Percentiles rank a stretch among this genome's conserved stretches.
These are phyloP conservation scores for Umbelopsis sp. DNA, from an alignment of 192 early-diverging fungal species.

Conservation along the genomic window DNA sequence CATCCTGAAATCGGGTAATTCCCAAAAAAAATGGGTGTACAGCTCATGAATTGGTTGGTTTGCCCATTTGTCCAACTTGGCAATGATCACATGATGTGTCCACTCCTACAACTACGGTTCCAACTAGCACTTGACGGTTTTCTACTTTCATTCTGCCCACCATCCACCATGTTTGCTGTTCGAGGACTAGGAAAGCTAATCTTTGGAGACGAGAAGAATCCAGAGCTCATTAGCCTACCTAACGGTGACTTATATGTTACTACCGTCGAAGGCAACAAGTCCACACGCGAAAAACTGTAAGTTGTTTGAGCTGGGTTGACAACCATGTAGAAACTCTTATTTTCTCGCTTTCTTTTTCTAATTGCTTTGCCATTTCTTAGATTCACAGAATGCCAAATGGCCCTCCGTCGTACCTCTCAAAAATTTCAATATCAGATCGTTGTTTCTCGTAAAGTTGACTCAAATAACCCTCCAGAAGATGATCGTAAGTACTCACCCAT, in stretches of 20 bases:
- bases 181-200: slow-evolving; percentile 57
- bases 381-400: slow-evolving; percentile 67
- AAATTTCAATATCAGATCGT: slow-evolving; percentile 77
- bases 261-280: slow-evolving; percentile 36
- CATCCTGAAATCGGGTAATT: no score
- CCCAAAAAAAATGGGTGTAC: no score
- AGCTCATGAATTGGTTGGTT: no score
- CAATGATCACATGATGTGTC: background rate
- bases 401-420: slow-evolving; percentile 66
- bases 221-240: slow-evolving; percentile 48
- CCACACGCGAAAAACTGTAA: slow-evolving; percentile 31
- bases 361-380: slow-evolving; percentile 16
- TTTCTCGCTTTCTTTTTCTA: background rate
- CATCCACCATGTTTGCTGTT: slow-evolving; percentile 53
- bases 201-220: slow-evolving; percentile 50
- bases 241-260: slow-evolving; percentile 57
- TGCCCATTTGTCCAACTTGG: no score
- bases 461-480: slow-evolving; percentile 51
- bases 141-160: background rate
- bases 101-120: background rate
- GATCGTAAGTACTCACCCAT: slow-evolving; percentile 39
- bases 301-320: no score
- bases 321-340: no score
- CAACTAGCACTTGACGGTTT: background rate
- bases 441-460: slow-evolving; percentile 71